Base-by-base conservation (phyloP, 805 yeast species). In the Peterozyma toletana region DNA sequence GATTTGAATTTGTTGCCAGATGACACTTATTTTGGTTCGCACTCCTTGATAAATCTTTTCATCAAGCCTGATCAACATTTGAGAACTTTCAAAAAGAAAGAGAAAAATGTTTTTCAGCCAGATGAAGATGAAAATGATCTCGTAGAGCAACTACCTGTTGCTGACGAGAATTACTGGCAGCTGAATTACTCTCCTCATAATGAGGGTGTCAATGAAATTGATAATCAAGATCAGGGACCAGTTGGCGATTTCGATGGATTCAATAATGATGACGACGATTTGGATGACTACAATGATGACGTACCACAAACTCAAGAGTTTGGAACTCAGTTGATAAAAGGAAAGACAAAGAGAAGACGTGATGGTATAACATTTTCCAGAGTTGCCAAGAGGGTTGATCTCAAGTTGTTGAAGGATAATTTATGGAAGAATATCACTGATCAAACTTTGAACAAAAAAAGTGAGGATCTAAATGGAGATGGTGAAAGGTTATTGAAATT, bases 321-420 rank as follows among this genome's bases (percentile, higher is more conserved):
- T 36, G 65, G 63, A 7, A 52, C 60, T 3, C 63, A 61, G 37
- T 39, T 56, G 44, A 51, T 54, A 34, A 50, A 56, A 14, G 63
- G 54, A 21, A 55, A 55, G 14, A 53, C 55, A 13, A 55, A 53
- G 15, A 55, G 55, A 27, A 57, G 72, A 35, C 67, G 70, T 2
- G 72, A 68, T 18, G 64, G 71, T 43, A 71, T 81, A 17, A 75
- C 70, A 47, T 86, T 77, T 55, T 80, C 95, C 2, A 71, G 80
- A 40, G 76, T 78, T 7, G 87, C 96, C 4, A 88, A 87, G 58
- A 75, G 78, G 48, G 93, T 89, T 29, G 90, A 88, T 55, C 84
- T 89, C 31, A 75, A 78, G 49, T 64, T 67, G 21, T 67, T 88
- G 42, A 88, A 89, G 64, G 83, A 80, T 43, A 86, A 85, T 53